These are phyloP conservation scores for Suillus fuscotomentosus DNA, from an alignment of 768 basidiomycete species.

Conservation along the genomic window DNA sequence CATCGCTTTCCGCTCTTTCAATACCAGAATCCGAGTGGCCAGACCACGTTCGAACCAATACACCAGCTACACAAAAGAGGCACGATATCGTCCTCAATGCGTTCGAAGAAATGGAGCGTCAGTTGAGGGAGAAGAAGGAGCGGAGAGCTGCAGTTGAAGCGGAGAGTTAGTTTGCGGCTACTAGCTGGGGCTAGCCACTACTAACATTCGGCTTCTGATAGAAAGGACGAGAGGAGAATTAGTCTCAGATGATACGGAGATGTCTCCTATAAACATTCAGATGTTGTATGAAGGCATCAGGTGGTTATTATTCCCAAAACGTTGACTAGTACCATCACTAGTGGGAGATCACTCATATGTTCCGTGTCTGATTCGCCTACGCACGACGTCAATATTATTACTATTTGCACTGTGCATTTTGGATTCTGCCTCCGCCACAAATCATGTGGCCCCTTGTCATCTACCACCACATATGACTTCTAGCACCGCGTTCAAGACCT, in stretches of 20 bases:
- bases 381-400: neutral
- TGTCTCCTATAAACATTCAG: conserved; percentile 14
- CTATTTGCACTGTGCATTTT: neutral
- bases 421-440: neutral
- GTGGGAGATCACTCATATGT: neutral
- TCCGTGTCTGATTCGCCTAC: neutral
- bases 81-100: conserved; percentile 49
- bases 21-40: conserved; percentile 73
- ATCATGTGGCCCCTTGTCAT: neutral
- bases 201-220: conserved; percentile 16
- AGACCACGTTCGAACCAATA: conserved; percentile 35
- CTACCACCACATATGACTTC: conserved; percentile 32
- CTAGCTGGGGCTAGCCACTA: neutral
- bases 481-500: conserved; percentile 67
- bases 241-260: conserved; percentile 17
- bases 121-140: conserved; percentile 47
- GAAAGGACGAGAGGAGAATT: conserved; percentile 18
- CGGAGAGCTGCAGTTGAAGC: conserved; percentile 28
- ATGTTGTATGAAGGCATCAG: conserved; percentile 43
- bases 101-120: conserved; percentile 71
- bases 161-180: conserved; percentile 38
- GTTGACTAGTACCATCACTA: conserved; percentile 12
- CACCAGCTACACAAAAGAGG: conserved; percentile 13
- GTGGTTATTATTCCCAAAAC: conserved; percentile 52
- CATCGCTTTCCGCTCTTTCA: conserved; percentile 42